phyloP scores from a whole-genome alignment of 2,329 filamentous ascomycete species.

The Aspergillus fumigatiaffinis region DNA sequence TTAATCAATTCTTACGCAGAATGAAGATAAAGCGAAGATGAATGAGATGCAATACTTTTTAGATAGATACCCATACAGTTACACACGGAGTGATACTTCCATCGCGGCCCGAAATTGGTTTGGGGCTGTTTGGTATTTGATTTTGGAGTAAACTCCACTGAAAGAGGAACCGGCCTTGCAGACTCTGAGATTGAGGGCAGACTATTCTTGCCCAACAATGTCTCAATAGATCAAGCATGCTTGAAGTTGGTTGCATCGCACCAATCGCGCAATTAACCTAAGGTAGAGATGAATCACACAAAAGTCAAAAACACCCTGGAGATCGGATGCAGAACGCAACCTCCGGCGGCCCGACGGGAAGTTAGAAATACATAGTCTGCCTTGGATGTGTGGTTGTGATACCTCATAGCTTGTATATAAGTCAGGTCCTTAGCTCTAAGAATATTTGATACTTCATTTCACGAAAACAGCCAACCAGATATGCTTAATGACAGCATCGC shows the following conservation, averaged over 20 bases:
- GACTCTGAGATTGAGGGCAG: neutral
- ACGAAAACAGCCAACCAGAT: too few relatives aligned
- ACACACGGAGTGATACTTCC: neutral
- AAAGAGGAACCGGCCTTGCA: neutral
- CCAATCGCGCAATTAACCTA: too few relatives aligned
- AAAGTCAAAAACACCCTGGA: too few relatives aligned
- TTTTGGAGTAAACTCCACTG: neutral
- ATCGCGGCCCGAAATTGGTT: neutral
- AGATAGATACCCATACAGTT: neutral
- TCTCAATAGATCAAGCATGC: neutral
- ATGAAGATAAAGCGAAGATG: neutral
- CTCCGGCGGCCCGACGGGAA: too few relatives aligned
- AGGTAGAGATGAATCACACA: too few relatives aligned
- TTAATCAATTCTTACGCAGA: neutral
- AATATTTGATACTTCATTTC: too few relatives aligned
- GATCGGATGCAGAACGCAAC: too few relatives aligned
- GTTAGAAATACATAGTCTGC: too few relatives aligned
- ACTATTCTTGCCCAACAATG: neutral
- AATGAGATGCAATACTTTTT: neutral
- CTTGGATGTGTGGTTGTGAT: neutral
- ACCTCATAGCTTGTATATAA: neutral
- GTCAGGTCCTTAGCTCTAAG: too few relatives aligned
- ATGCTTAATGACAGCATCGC: too few relatives aligned
- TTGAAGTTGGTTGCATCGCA: too few relatives aligned
- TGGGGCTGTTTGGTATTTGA: neutral